Evolutionary conservation across 2,329 filamentous ascomycete genomes (phyloP).

Genomic region (Phaeosphaeriaceae sp.): DNA sequence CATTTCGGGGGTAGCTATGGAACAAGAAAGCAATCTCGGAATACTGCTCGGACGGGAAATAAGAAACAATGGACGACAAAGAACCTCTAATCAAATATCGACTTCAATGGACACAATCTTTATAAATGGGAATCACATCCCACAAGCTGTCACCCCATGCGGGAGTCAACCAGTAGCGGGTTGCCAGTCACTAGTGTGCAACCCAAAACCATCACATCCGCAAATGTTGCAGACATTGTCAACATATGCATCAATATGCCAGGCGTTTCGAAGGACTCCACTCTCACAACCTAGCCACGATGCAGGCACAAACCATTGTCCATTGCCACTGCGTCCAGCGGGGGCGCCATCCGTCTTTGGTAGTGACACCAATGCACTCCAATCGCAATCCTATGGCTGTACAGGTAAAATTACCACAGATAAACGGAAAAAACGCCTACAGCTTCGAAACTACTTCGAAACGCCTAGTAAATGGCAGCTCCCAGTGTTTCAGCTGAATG

Average conservation of each 20-base stretch:
- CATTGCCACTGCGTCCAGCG: constrained; percentile 20
- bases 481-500: too few relatives aligned
- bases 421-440: neutral
- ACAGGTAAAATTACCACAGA: neutral
- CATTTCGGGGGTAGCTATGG: neutral
- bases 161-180: constrained; percentile 13
- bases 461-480: too few relatives aligned
- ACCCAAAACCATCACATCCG: constrained; percentile 21
- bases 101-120: neutral
- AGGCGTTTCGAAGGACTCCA: neutral
- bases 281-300: neutral
- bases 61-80: constrained; percentile 4
- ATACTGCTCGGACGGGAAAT: constrained; percentile 1
- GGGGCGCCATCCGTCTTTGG: neutral
- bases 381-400: constrained; percentile 1
- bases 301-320: constrained; percentile 7
- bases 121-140: constrained; percentile 16
- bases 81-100: neutral
- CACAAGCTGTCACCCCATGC: constrained; percentile 21
- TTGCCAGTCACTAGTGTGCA: constrained; percentile 10
- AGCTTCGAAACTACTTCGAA: too few relatives aligned
- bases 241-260: neutral
- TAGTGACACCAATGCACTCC: neutral
- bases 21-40: neutral
- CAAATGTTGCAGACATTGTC: constrained; percentile 18